Percentiles rank a stretch among this genome's conserved stretches.
Conservation (phyloP, 768 basidiomycete genomes). For the Mycena rosella region DNA sequence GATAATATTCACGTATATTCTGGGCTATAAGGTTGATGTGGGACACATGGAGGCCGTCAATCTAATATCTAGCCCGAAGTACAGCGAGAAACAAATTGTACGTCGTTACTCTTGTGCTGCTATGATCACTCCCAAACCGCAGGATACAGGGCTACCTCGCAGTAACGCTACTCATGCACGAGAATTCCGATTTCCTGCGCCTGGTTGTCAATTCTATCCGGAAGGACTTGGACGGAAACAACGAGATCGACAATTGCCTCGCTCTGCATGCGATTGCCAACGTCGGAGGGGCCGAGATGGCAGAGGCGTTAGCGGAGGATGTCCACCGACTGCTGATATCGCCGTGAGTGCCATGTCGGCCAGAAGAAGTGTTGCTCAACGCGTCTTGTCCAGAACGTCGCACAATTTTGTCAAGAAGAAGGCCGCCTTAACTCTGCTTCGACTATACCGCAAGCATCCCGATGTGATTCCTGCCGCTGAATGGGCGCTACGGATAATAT, state of each 20-base stretch:
- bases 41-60: conserved; percentile 99
- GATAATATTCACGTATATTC: conserved; percentile 98
- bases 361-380: conserved; percentile 23
- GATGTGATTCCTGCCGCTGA: conserved; percentile 93
- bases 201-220: conserved; percentile 98
- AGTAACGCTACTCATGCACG: conserved; percentile 97
- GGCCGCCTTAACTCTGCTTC: conserved; percentile 92
- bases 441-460: conserved; percentile 96
- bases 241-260: conserved; percentile 95
- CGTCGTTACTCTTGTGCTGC: conserved; percentile 44
- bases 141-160: conserved; percentile 91
- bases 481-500: conserved; percentile 95
- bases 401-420: conserved; percentile 98
- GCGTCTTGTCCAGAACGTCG: conserved; percentile 75
- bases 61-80: conserved; percentile 94
- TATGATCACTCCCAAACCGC: conserved; percentile 14
- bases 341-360: conserved; percentile 67
- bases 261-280: conserved; percentile 99
- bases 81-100: conserved; percentile 99
- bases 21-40: conserved; percentile 98
- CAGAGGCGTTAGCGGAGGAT: conserved; percentile 92
- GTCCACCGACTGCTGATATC: conserved; percentile 96
- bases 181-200: conserved; percentile 96
- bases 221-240: conserved; percentile 95
- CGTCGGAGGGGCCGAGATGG: conserved; percentile 98